Base-by-base conservation (phyloP, 805 yeast genomes). In the Candida glaebosa region DNA sequence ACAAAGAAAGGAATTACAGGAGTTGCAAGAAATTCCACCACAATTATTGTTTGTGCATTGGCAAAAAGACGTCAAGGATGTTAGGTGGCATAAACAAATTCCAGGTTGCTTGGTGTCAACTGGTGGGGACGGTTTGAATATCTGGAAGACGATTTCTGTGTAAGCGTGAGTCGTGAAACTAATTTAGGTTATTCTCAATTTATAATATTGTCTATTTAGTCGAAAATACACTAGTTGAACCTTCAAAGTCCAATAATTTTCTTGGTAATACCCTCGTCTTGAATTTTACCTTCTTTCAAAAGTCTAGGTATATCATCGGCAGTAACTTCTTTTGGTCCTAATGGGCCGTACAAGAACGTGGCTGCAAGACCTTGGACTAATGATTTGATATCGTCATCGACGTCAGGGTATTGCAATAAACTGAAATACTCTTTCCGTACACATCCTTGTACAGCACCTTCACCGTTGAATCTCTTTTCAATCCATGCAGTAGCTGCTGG, bases 21-120 rank as follows among this genome's bases (percentile, higher is more conserved):
- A 90, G 53, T 71, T 93, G 50, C 82, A 82, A 50, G 95, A 85
- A 54, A 87, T 91, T 48, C 99, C 99, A 14, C 93, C 98, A 17
- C 99, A 93, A 65, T 74, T 93, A 55, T 71, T 93, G 60, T 93
- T 93, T 68, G 96, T 91, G 34, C 99, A 93, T 63, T 93, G 98
- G 98, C 99, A 93, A 71, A 82, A 82, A 54, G 95, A 93, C 57
- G 97, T 91, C 41, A 93, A 93, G 71, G 99, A 93, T 62, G 96
- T 91, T 37, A 86, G 95, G 67, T 93, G 99, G 99, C 96, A 91
- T 65, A 81, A 73, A 57, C 98, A 93, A 70, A 87, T 93, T 42
- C 99, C 99, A 2, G 99, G 99, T 37, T 83, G 95, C 51, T 75
- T 93, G 57, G 88, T 89, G 14, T 82, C 95, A 54, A 91, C 98